phyloP scores from a whole-genome alignment of 169 alveolate species.

The Cryptosporidium muris region DNA sequence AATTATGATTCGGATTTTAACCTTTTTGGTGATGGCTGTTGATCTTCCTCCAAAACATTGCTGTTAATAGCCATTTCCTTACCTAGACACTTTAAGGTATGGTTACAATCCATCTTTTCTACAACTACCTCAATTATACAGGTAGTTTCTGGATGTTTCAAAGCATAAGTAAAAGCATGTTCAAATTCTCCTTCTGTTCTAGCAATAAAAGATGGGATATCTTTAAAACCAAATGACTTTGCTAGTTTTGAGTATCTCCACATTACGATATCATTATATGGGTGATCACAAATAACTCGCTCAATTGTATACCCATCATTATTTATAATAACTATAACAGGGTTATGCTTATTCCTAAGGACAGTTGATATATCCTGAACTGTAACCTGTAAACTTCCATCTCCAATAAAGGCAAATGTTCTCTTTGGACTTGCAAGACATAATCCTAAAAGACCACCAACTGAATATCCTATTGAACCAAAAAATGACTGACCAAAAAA shows the following conservation, averaged over 20 bases:
- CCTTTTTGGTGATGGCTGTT: not conserved
- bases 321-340: slow-evolving; percentile 72
- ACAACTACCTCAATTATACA: slow-evolving; percentile 72
- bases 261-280: slow-evolving; percentile 73
- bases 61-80: slow-evolving; percentile 71
- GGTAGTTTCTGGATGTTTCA: slow-evolving; percentile 51
- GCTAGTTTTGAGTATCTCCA: slow-evolving; percentile 73
- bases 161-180: slow-evolving; percentile 23
- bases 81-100: slow-evolving; percentile 69
- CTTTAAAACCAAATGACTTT: slow-evolving; percentile 52
- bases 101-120: slow-evolving; percentile 73
- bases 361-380: slow-evolving; percentile 77
- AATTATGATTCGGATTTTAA: no score
- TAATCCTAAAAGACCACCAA: slow-evolving; percentile 75
- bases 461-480: slow-evolving; percentile 77
- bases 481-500: slow-evolving; percentile 74
- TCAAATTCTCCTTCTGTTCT: slow-evolving; percentile 72
- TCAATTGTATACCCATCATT: slow-evolving; percentile 77
- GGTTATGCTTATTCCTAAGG: slow-evolving; percentile 60
- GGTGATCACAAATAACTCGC: slow-evolving; percentile 73
- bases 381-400: slow-evolving; percentile 77
- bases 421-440: slow-evolving; percentile 70
- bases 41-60: slow-evolving; percentile 9
- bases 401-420: slow-evolving; percentile 73
- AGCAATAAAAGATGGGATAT: slow-evolving; percentile 35